Evolutionary conservation across 2,329 filamentous ascomycete species (phyloP).

Genomic region (Ceratocystis ficicola): DNA sequence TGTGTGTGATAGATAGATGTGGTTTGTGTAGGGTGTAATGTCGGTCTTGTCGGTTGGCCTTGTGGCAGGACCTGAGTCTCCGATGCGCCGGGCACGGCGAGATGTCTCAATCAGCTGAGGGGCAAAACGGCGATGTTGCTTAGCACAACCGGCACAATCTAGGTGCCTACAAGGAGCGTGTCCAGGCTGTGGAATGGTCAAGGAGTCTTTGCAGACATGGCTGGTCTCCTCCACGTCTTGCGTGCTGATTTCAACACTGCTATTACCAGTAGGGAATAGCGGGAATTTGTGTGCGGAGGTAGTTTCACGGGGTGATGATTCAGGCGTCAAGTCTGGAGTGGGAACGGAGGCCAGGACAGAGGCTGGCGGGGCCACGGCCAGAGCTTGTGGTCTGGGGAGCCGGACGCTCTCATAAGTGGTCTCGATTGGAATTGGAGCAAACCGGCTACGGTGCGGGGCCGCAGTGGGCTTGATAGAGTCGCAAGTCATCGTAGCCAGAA

Average conservation of each 20-base stretch:
- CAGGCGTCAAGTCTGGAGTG: conserved; percentile 46
- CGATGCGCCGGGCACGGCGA: conserved; percentile 54
- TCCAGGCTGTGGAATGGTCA: background rate
- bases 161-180: background rate
- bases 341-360: conserved; percentile 32
- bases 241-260: conserved; percentile 6
- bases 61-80: conserved; percentile 51
- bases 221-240: conserved; percentile 14
- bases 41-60: conserved; percentile 59
- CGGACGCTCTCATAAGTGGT: conserved; percentile 53
- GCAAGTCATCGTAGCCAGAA: conserved; percentile 21
- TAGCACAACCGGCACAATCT: background rate
- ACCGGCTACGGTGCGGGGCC: conserved; percentile 40
- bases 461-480: conserved; percentile 1
- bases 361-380: background rate
- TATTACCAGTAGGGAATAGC: background rate
- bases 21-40: conserved; percentile 51
- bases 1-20: conserved; percentile 39
- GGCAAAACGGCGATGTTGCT: conserved; percentile 44
- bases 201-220: background rate
- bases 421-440: conserved; percentile 59
- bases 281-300: background rate
- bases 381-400: conserved; percentile 24
- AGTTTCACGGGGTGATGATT: conserved; percentile 36
- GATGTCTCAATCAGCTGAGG: conserved; percentile 75